Evolutionary conservation across 2,329 filamentous ascomycete species (phyloP).

Genomic region (Stagonosporopsis rhizophila): DNA sequence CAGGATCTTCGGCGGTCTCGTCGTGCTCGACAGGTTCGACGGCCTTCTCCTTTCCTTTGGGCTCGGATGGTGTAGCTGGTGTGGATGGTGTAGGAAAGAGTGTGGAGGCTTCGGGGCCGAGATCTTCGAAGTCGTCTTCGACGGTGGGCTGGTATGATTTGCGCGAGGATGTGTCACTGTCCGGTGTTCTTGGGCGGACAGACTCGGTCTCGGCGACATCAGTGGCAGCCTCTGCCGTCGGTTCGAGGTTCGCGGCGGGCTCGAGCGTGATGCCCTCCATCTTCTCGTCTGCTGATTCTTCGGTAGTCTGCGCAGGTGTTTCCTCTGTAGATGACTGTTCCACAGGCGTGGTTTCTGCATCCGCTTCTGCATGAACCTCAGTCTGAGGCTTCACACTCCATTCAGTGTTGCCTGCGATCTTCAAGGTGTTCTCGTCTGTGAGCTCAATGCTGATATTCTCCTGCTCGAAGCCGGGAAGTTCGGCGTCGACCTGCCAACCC

Average conservation of each 20-base stretch:
- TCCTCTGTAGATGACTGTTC: background rate
- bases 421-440: conserved; percentile 44
- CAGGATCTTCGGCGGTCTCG: conserved; percentile 4
- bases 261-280: conserved; percentile 33
- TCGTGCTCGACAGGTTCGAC: conserved; percentile 30
- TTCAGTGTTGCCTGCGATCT: conserved; percentile 41
- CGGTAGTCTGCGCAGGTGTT: background rate
- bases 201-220: conserved; percentile 18
- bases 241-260: conserved; percentile 16
- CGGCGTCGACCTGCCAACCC: conserved; percentile 43
- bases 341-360: background rate
- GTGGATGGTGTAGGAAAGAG: conserved; percentile 31
- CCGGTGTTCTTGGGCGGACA: conserved; percentile 23
- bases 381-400: conserved; percentile 24
- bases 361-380: conserved; percentile 13
- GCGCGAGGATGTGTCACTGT: conserved; percentile 40
- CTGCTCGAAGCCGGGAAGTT: conserved; percentile 43
- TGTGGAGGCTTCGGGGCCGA: conserved; percentile 40
- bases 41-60: conserved; percentile 40
- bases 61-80: conserved; percentile 22
- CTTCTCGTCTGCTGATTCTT: conserved; percentile 18
- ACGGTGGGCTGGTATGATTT: conserved; percentile 48
- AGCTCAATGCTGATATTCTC: conserved; percentile 47
- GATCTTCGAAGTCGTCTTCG: conserved; percentile 48
- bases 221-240: background rate